These are phyloP conservation scores for Bipolaris victoriae DNA, from an alignment of 2,329 filamentous ascomycete species.

Conservation along the genomic window DNA sequence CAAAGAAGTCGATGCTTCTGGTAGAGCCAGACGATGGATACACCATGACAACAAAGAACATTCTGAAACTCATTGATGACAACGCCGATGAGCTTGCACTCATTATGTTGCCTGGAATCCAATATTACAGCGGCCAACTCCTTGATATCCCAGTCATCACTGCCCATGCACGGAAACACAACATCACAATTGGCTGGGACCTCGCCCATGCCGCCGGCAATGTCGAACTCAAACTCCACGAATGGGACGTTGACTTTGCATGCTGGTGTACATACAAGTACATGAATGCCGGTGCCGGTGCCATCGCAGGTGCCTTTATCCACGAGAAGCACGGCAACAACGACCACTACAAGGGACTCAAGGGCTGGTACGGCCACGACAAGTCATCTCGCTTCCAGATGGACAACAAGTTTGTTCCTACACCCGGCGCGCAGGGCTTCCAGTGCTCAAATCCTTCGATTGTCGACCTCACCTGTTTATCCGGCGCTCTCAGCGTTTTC, in stretches of 20 bases:
- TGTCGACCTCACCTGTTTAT: conserved; percentile 77
- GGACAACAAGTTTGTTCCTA: conserved; percentile 79
- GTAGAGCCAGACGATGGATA: conserved; percentile 68
- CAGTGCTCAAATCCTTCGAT: conserved; percentile 84
- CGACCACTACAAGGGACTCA: conserved; percentile 67
- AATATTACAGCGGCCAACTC: conserved; percentile 88
- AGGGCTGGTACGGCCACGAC: conserved; percentile 87
- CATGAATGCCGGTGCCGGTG: conserved; percentile 81
- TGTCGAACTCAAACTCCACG: conserved; percentile 76
- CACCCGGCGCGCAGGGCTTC: conserved; percentile 77
- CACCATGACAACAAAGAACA: conserved; percentile 69
- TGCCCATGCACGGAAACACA: conserved; percentile 70
- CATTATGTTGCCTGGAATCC: conserved; percentile 81
- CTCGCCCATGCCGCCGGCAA: conserved; percentile 87
- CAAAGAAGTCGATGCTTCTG: conserved; percentile 71
- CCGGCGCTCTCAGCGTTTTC: conserved; percentile 76
- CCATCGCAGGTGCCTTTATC: conserved; percentile 79
- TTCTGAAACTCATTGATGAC: conserved; percentile 73
- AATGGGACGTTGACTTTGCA: conserved; percentile 90
- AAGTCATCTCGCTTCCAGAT: conserved; percentile 79
- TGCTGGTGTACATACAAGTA: conserved; percentile 97
- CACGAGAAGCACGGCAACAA: conserved; percentile 74
- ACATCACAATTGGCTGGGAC: conserved; percentile 82
- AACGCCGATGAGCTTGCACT: conserved; percentile 75
- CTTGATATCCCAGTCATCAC: conserved; percentile 85